A percentile compares a stretch with the other conserved stretches of the same genome.
Conservation (phyloP, 1,139 yeast species). For the Debaryomyces psychrophilus region DNA sequence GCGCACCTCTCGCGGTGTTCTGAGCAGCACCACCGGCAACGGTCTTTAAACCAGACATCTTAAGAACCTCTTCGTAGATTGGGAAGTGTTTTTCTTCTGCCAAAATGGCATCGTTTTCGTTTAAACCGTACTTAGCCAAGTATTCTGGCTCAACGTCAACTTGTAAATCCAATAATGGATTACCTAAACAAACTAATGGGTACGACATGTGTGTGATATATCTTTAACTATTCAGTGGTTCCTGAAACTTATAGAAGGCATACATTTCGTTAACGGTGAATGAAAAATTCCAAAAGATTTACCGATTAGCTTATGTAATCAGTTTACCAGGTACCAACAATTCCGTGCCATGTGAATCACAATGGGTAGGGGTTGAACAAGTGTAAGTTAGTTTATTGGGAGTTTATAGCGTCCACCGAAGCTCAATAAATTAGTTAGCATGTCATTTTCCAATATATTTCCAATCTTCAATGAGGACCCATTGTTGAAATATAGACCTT, state of each 20-base stretch:
- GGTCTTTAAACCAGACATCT: constrained; percentile 61
- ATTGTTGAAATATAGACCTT: constrained; percentile 49
- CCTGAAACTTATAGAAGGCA: not conserved
- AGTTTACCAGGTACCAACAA: not conserved
- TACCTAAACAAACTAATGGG: constrained; percentile 53
- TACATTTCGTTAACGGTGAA: not conserved
- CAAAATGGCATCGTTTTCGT: constrained; percentile 92
- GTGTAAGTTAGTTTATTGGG: not conserved
- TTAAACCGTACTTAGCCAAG: constrained; percentile 77
- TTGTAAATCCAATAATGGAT: constrained; percentile 86
- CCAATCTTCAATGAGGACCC: constrained; percentile 46
- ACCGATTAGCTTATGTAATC: not conserved
- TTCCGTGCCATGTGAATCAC: not conserved
- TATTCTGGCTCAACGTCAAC: constrained; percentile 71
- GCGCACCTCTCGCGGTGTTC: constrained; percentile 98
- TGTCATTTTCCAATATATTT: constrained; percentile 9
- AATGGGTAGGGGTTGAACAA: no score
- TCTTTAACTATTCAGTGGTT: not conserved
- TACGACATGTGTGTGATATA: constrained; percentile 32
- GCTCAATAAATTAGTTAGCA: not conserved
- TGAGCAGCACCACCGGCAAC: constrained; percentile 99
- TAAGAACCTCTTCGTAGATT: constrained; percentile 76
- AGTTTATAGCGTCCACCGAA: not conserved
- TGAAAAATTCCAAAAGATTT: not conserved
- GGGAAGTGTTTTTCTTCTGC: constrained; percentile 88